These are phyloP conservation scores for Fusarium subglutinans DNA, from an alignment of 2,329 filamentous ascomycete species.

Conservation along the genomic window DNA sequence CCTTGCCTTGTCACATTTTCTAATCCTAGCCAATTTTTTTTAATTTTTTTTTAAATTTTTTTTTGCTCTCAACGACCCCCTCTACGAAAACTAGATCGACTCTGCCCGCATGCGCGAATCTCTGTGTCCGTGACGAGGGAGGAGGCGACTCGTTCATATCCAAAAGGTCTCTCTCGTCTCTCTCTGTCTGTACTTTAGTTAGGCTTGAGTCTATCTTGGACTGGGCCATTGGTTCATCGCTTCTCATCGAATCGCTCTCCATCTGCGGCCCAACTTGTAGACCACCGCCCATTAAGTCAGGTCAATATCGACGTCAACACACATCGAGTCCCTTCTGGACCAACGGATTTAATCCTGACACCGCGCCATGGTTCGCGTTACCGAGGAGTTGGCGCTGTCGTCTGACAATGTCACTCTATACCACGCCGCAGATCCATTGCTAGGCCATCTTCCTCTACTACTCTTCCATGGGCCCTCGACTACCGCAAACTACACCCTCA, in stretches of 20 bases:
- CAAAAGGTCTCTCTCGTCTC: conserved; percentile 15
- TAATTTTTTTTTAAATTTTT: background rate
- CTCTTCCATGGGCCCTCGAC: conserved; percentile 94
- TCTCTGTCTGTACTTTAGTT: background rate
- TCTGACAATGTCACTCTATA: conserved; percentile 87
- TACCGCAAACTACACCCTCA: conserved; percentile 84
- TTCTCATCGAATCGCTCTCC: conserved; percentile 29
- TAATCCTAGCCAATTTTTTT: conserved; percentile 6
- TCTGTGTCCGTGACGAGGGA: conserved; percentile 36
- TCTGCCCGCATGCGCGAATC: conserved; percentile 27
- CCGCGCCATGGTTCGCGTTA: conserved; percentile 82
- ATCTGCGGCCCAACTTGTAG: conserved; percentile 41
- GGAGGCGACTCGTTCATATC: conserved; percentile 35
- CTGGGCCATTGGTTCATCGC: background rate
- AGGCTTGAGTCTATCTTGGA: background rate
- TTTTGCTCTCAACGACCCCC: background rate
- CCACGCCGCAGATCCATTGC: conserved; percentile 84
- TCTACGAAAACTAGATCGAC: conserved; percentile 11
- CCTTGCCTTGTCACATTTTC: conserved; percentile 11
- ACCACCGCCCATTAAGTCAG: conserved; percentile 20
- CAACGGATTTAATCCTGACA: conserved; percentile 36
- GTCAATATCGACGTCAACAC: conserved; percentile 26
- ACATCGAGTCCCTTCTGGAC: conserved; percentile 21
- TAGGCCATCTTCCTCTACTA: conserved; percentile 82
- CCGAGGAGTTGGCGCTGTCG: conserved; percentile 80